Base-by-base conservation (phyloP, 345 rosid genomes). In the Aurinia saxatilis region DNA sequence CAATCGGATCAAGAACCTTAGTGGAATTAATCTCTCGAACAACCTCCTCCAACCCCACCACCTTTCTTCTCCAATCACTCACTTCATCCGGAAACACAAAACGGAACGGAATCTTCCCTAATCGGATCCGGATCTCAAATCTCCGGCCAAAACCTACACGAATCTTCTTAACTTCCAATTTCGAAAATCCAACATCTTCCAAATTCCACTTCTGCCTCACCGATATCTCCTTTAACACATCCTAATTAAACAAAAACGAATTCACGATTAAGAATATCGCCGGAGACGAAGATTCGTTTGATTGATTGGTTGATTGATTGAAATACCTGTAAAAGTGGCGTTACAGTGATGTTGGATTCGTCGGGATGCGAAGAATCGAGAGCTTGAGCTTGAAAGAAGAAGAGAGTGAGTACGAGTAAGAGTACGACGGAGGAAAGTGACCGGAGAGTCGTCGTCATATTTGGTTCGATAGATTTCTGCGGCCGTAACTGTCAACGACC, bases 41-140 rank as follows among this genome's bases (percentile, higher is more conserved):
- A 13, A 77, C 56, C 54, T 70, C 72, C 42, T 14, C 63, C 25
- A 88, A 81, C 61, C 72, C 80, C 42, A 54, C 66, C 0, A 70
- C 37, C 23, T 56, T 64, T 39, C 65, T 78, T 46, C 73, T 82
- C 88, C 92, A 85, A 25, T 77, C 66, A 7, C 29, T 50, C 0
- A 79, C 75, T 41, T 80, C 82, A 41, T 85, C 84, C 1, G 90
- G 80, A 63, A 78, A 82, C 48, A 73, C 50, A 54, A 84, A 78
- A 65, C 75, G 71, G 44, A 85, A 47, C 45, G 75, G 51, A 42
- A 38, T 70, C 65, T 81, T 85, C 10, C 85, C 90, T 8, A 80
- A 72, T 56, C 80, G 86, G 84, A 85, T 72, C 77, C 82, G 81
- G 65, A 85, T 78, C 67, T 84, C 90, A 30, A 74, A 77, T 41